phyloP scores from a whole-genome alignment of 2,329 filamentous ascomycete species.

The Fusarium subtropicale region DNA sequence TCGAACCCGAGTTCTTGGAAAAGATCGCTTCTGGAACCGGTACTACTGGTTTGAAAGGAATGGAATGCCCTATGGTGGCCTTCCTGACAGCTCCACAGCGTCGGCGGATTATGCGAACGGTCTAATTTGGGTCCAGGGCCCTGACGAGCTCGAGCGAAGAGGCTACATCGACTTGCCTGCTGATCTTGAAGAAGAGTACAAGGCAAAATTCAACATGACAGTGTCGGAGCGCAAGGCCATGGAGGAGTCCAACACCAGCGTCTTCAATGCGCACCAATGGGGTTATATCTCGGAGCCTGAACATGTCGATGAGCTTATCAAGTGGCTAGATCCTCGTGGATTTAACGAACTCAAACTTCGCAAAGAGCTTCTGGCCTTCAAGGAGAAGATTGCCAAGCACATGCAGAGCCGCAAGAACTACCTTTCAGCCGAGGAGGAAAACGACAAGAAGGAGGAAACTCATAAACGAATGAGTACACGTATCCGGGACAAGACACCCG shows the following conservation, averaged over 20 bases:
- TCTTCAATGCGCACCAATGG: slow-evolving; percentile 85
- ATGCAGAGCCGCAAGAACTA: slow-evolving; percentile 86
- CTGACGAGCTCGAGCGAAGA: slow-evolving; percentile 85
- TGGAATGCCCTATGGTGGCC: slow-evolving; percentile 93
- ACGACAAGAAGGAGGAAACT: slow-evolving; percentile 55
- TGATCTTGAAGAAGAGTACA: slow-evolving; percentile 80
- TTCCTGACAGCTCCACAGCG: slow-evolving; percentile 89
- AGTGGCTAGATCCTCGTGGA: slow-evolving; percentile 89
- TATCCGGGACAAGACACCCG: slow-evolving; percentile 60
- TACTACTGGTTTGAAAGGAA: slow-evolving; percentile 99
- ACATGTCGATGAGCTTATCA: slow-evolving; percentile 80
- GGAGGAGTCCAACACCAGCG: slow-evolving; percentile 86
- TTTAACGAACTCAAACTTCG: slow-evolving; percentile 86
- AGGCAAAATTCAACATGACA: slow-evolving; percentile 81
- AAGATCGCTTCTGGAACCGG: slow-evolving; percentile 97
- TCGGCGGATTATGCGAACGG: slow-evolving; percentile 92
- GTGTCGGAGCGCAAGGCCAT: slow-evolving; percentile 84
- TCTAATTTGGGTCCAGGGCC: slow-evolving; percentile 95
- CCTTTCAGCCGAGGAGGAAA: slow-evolving; percentile 56
- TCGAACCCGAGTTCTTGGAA: slow-evolving; percentile 87
- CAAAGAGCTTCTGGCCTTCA: slow-evolving; percentile 84
- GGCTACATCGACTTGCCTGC: slow-evolving; percentile 84
- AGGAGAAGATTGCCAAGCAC: slow-evolving; percentile 78
- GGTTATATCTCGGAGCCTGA: slow-evolving; percentile 88
- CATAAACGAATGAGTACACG: slow-evolving; percentile 60